Evolutionary conservation across 495 filamentous ascomycete species (phyloP), one percentile per base, ranked within the genome.

Genomic region (Hypoxylon trugodes): DNA sequence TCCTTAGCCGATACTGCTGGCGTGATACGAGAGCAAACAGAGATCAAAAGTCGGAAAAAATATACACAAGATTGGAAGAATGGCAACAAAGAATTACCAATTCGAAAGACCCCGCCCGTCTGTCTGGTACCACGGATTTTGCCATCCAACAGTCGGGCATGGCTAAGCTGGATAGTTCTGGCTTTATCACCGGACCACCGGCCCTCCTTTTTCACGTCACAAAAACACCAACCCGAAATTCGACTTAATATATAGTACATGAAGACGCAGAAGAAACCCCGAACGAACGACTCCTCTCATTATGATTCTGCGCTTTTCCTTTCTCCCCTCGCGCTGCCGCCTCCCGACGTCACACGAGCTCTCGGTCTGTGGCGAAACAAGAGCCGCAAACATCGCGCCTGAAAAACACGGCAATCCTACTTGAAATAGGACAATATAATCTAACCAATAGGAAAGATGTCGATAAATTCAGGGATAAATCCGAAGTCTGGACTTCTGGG

Each of bases 41-140:
- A 66, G 58, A 63, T 56, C 62, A 59, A 64, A 65, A 60, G 38
- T 43, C 16, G 64, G 32, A 47, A 32, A 55, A 43, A 61, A 38
- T 67, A 67, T 67, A 67, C 64, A 67, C 64, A 62, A 49, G 53
- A 59, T 49, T 52, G 40, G 48, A 67, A 62, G 54, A 30, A 62
- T 59, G 47, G 59, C 16, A 32, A 58, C 52, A 16, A 50, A 51
- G 48, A 21, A 59, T 53, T 40, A 52, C 64, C 15, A 62, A 38
- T 22, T 67, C 47, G 58, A 59, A 47, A 54, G 21, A 67, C 58
- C 58, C 58, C 64, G 58, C 64, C 37, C 52, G 36, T 21, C 47
- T 54, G 47, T 52, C 46, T 60, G 58, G 58, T 54, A 58, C 42
- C 36, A 62, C 58, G 37, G 53, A 36, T 43, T n/a, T 54, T 62